These are phyloP conservation scores for Apiosordaria backusii DNA, from an alignment of 495 filamentous ascomycete species.

Conservation along the genomic window DNA sequence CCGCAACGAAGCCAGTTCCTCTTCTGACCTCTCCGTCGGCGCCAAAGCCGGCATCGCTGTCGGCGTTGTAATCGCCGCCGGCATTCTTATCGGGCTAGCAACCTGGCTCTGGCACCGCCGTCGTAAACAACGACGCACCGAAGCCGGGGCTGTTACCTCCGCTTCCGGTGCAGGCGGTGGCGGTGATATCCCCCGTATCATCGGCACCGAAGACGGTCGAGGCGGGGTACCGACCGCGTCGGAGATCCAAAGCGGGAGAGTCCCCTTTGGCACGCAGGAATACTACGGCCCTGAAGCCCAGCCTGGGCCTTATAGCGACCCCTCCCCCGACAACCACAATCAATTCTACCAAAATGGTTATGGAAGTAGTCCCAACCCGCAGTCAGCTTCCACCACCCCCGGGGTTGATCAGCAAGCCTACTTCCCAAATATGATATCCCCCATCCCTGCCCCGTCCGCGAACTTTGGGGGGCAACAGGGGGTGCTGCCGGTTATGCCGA, in stretches of 20 bases:
- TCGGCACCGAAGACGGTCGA: neutral
- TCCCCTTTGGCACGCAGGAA: neutral
- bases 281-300: neutral
- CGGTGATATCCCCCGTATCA: neutral
- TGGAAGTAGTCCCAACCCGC: neutral
- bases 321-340: neutral
- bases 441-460: neutral
- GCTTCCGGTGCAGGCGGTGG: neutral
- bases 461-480: neutral
- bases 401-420: neutral
- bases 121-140: slow-evolving; percentile 23
- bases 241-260: neutral
- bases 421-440: neutral
- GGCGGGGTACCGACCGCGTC: neutral
- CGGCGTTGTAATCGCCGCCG: slow-evolving; percentile 38
- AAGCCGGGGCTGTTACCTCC: neutral
- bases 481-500: neutral
- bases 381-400: neutral
- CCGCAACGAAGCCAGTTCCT: neutral
- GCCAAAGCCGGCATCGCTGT: slow-evolving; percentile 47
- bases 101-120: slow-evolving; percentile 38
- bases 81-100: slow-evolving; percentile 34
- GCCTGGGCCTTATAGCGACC: neutral
- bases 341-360: neutral
- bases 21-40: slow-evolving; percentile 30